Evolutionary conservation across 257 asterid species (phyloP).

Genomic region (Solanum dulcamara): DNA sequence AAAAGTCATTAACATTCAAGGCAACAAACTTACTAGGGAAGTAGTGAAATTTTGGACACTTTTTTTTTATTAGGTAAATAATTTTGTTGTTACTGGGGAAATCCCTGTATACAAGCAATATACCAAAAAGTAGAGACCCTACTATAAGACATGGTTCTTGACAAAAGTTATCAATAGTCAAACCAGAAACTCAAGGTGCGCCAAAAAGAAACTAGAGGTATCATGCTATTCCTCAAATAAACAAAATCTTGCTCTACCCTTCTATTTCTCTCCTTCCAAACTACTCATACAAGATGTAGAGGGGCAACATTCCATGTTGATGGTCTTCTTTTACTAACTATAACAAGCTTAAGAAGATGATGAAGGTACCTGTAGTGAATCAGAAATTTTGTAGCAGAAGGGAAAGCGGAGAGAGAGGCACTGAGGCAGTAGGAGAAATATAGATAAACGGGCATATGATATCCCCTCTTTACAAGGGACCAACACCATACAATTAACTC

Average conservation of each 20-base stretch:
- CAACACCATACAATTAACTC: not conserved
- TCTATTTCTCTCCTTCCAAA: not conserved
- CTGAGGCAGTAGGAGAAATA: not conserved
- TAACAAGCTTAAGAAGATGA: not conserved
- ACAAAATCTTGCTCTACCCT: not conserved
- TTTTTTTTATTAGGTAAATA: not conserved
- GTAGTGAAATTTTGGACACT: not conserved
- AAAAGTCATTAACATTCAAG: not conserved
- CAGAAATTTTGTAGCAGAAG: not conserved
- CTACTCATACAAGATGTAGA: not conserved
- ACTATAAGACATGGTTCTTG: not conserved
- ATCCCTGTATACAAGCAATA: not conserved
- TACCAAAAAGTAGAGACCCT: not conserved
- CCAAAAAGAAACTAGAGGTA: not conserved
- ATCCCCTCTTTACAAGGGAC: not conserved
- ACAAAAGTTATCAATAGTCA: not conserved
- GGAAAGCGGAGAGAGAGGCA: not conserved
- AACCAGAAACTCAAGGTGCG: not conserved
- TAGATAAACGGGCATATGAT: not conserved
- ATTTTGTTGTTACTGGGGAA: not conserved
- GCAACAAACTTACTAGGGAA: not conserved
- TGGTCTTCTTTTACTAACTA: not conserved
- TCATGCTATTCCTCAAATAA: not conserved
- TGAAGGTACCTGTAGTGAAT: not conserved
- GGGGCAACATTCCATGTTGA: not conserved